phyloP scores from a whole-genome alignment of 2,329 filamentous ascomycete genomes.

The Claviceps capensis region DNA sequence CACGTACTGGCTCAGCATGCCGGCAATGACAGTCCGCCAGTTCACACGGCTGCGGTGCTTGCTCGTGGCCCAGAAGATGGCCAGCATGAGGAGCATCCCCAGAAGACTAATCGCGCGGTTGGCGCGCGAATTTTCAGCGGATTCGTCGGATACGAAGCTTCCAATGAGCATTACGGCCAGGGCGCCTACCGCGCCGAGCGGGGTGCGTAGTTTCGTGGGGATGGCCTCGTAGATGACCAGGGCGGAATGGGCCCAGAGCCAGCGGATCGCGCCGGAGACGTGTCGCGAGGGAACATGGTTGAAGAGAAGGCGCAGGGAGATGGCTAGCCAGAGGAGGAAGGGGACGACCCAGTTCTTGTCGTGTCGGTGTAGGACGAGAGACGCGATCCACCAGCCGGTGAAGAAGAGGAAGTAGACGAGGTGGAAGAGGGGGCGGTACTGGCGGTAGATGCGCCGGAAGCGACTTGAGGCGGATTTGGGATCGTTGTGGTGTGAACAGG shows the following conservation, averaged over 20 bases:
- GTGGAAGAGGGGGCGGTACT: constrained; percentile 32
- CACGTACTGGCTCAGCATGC: constrained; percentile 80
- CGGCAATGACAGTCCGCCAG: constrained; percentile 75
- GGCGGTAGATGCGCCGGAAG: constrained; percentile 27
- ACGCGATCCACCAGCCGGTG: constrained; percentile 62
- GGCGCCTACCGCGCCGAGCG: constrained; percentile 48
- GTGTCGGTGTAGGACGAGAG: constrained; percentile 55
- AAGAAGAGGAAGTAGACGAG: constrained; percentile 29
- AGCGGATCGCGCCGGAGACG: constrained; percentile 52
- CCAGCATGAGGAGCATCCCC: constrained; percentile 60
- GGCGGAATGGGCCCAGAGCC: constrained; percentile 53
- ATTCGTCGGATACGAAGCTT: constrained; percentile 59
- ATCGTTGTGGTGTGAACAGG: constrained; percentile 9
- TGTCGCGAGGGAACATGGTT: constrained; percentile 57
- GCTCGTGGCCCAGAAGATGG: constrained; percentile 55
- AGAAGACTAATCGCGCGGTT: constrained; percentile 74
- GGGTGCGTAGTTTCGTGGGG: constrained; percentile 51
- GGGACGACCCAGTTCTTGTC: constrained; percentile 73
- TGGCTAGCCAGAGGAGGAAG: constrained; percentile 65
- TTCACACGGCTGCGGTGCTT: constrained; percentile 48
- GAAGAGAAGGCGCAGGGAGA: constrained; percentile 61
- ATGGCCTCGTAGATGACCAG: constrained; percentile 45
- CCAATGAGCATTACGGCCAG: constrained; percentile 64
- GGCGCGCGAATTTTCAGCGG: constrained; percentile 59
- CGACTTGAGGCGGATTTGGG: constrained; percentile 7